phyloP scores from a whole-genome alignment of 2,329 filamentous ascomycete genomes.

The Aspergillus cejpii region DNA sequence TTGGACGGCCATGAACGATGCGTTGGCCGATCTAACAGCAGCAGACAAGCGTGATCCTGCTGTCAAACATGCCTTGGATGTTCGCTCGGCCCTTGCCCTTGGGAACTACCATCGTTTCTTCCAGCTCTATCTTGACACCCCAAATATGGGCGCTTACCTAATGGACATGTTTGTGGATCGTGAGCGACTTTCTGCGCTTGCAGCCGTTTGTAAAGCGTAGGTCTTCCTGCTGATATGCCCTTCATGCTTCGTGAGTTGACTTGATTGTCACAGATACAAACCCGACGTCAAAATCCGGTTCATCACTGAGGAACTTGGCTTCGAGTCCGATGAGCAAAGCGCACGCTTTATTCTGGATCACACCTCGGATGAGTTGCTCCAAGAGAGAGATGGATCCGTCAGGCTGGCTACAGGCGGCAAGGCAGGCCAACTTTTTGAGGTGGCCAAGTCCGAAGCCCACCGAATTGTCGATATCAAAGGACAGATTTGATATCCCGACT shows the following conservation, averaged over 20 bases:
- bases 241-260: slow-evolving; percentile 41
- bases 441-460: slow-evolving; percentile 66
- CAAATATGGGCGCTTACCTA: slow-evolving; percentile 94
- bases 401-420: slow-evolving; percentile 67
- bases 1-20: slow-evolving; percentile 94
- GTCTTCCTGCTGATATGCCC: slow-evolving; percentile 37
- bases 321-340: slow-evolving; percentile 85
- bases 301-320: slow-evolving; percentile 90
- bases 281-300: slow-evolving; percentile 82
- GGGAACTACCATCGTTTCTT: slow-evolving; percentile 99
- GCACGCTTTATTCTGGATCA: slow-evolving; percentile 84
- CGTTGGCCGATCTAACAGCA: slow-evolving; percentile 95
- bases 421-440: slow-evolving; percentile 66
- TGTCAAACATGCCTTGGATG: slow-evolving; percentile 84
- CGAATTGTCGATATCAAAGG: slow-evolving; percentile 92
- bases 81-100: slow-evolving; percentile 83
- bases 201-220: slow-evolving; percentile 91
- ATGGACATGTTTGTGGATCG: slow-evolving; percentile 99
- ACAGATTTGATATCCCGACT: slow-evolving; percentile 56
- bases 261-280: slow-evolving; percentile 63
- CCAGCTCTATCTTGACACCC: slow-evolving; percentile 86
- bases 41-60: slow-evolving; percentile 82
- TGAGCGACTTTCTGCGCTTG: slow-evolving; percentile 83
- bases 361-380: slow-evolving; percentile 65
- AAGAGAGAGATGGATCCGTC: slow-evolving; percentile 68